phyloP scores from a whole-genome alignment of 495 filamentous ascomycete genomes.

The Penicillium antarcticum region DNA sequence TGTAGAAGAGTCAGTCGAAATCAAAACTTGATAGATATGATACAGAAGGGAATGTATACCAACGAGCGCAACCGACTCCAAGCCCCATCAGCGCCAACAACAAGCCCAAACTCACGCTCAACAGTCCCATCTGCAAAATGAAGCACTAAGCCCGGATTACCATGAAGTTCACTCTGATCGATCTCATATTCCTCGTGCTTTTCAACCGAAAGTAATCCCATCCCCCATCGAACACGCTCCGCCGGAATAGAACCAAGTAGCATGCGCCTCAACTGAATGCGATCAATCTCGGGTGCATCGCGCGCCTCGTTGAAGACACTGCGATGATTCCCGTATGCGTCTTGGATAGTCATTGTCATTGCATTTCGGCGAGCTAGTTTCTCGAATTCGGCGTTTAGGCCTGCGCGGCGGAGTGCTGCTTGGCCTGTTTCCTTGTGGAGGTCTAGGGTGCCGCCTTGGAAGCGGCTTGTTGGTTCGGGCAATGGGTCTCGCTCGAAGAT shows the following conservation, averaged over 20 bases:
- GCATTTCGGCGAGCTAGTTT: slow-evolving; percentile 39
- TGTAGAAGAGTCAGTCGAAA: background rate
- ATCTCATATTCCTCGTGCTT: background rate
- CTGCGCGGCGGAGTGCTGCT: slow-evolving; percentile 46
- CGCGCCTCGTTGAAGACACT: background rate
- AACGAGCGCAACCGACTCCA: slow-evolving; percentile 4
- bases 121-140: slow-evolving; percentile 1
- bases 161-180: background rate
- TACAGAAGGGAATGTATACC: background rate
- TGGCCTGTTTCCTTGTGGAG: slow-evolving; percentile 50
- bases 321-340: background rate
- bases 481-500: slow-evolving; percentile 49
- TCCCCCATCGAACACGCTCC: slow-evolving; percentile 34
- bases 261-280: slow-evolving; percentile 32
- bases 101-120: slow-evolving; percentile 4
- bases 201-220: background rate
- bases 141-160: background rate
- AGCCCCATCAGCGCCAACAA: slow-evolving; percentile 11
- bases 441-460: slow-evolving; percentile 51
- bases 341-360: background rate
- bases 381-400: slow-evolving; percentile 46
- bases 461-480: slow-evolving; percentile 20
- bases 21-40: too few relatives aligned
- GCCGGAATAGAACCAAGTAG: slow-evolving; percentile 34
- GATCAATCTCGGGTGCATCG: slow-evolving; percentile 38